A percentile compares a stretch with the other conserved stretches of the same genome.
Conservation (phyloP, 495 filamentous ascomycete genomes). For the Pseudoneurospora amorphoporcata region DNA sequence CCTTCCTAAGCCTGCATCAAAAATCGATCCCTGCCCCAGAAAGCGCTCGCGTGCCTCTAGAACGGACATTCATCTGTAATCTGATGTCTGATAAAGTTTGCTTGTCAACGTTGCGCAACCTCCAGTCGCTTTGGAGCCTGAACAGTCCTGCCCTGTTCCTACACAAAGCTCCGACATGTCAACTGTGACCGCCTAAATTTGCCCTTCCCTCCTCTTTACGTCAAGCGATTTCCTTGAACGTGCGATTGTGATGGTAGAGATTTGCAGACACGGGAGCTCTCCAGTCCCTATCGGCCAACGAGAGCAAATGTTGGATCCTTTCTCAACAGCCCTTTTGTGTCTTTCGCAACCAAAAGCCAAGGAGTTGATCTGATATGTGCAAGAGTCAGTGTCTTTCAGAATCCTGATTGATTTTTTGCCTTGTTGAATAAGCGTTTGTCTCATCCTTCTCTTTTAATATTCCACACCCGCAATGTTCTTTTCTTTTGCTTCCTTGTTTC, state of each 20-base stretch:
- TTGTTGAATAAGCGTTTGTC: neutral
- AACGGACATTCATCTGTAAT: neutral
- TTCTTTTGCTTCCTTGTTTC: neutral
- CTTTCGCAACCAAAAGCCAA: neutral
- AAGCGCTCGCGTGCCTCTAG: no score
- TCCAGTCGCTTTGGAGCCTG: no score
- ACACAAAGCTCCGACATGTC: neutral
- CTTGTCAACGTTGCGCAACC: neutral
- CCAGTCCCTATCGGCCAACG: neutral
- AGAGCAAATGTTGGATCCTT: no score
- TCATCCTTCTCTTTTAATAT: neutral
- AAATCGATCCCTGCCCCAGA: no score
- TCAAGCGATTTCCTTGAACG: neutral
- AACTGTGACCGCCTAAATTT: neutral
- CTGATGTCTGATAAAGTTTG: no score
- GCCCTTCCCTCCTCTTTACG: neutral
- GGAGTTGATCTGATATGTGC: neutral
- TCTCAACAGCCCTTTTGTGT: neutral
- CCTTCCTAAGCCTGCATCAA: no score
- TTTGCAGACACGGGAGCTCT: neutral
- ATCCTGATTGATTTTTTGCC: neutral
- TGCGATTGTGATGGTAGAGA: neutral
- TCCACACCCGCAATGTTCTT: neutral
- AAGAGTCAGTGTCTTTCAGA: neutral
- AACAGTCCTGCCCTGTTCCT: neutral